phyloP scores from a whole-genome alignment of 108 stramenopile genomes.

The Epithemia pelagica region DNA sequence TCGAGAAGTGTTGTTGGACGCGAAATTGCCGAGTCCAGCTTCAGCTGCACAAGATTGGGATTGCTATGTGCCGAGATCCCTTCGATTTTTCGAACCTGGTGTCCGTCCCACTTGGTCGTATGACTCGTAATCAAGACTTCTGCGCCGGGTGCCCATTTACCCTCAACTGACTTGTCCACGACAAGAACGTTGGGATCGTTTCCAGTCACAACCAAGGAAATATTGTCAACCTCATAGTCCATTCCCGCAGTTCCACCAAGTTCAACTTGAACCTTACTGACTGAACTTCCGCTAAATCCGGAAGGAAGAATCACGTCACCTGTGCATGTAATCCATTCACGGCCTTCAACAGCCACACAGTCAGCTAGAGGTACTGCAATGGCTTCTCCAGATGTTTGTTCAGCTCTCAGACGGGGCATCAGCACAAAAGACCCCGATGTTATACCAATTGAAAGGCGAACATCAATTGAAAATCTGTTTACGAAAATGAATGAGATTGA shows the following conservation, averaged over 20 bases:
- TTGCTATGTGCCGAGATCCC: not conserved
- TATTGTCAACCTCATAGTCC: not conserved
- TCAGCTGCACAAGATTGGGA: slow-evolving; percentile 18
- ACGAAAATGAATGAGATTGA: not conserved
- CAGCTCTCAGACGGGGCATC: not conserved
- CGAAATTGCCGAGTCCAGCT: slow-evolving; percentile 1
- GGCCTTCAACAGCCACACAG: not conserved
- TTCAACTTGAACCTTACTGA: slow-evolving; percentile 2
- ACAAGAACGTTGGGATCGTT: not conserved
- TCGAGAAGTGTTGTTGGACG: slow-evolving; percentile 2
- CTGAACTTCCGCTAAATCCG: not conserved
- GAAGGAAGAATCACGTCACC: not conserved
- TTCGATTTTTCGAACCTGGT: slow-evolving; percentile 24
- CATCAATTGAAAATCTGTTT: not conserved
- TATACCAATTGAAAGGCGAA: not conserved
- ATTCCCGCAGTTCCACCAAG: not conserved
- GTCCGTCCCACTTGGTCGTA: slow-evolving; percentile 22
- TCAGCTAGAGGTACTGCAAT: not conserved
- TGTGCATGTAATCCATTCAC: not conserved
- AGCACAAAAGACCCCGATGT: not conserved
- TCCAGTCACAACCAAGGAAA: not conserved
- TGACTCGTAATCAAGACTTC: slow-evolving; percentile 45
- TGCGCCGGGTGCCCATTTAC: slow-evolving; percentile 30
- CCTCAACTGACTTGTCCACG: not conserved
- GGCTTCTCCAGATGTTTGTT: not conserved